These are phyloP conservation scores for Termitomyces sp. DNA, from an alignment of 768 basidiomycete genomes.

Conservation along the genomic window DNA sequence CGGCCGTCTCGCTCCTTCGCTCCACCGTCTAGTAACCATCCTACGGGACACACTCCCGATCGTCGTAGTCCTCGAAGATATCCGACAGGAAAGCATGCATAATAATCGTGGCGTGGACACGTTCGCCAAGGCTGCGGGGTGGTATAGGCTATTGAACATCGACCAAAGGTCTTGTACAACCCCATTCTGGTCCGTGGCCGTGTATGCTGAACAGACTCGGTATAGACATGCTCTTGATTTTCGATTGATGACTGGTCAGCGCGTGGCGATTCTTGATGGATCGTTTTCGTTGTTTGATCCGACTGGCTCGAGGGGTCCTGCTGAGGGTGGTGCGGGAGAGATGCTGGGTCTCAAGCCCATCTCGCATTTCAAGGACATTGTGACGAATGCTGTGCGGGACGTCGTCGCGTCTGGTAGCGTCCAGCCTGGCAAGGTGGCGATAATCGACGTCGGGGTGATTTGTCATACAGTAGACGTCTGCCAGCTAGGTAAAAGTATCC, in stretches of 20 bases:
- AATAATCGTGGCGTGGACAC: slow-evolving; percentile 47
- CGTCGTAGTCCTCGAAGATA: slow-evolving; percentile 64
- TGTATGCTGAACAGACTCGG: slow-evolving; percentile 4
- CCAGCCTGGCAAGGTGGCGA: slow-evolving; percentile 41
- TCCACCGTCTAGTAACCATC: slow-evolving; percentile 64
- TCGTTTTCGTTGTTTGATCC: slow-evolving; percentile 54
- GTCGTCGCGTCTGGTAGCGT: slow-evolving; percentile 29
- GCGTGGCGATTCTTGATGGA: slow-evolving; percentile 72
- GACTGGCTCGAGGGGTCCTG: slow-evolving; percentile 13
- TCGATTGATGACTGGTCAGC: slow-evolving; percentile 64
- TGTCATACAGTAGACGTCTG: slow-evolving; percentile 50
- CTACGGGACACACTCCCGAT: slow-evolving; percentile 79
- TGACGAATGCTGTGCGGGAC: slow-evolving; percentile 46
- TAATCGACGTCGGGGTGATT: slow-evolving; percentile 60
- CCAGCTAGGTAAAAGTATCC: slow-evolving; percentile 43
- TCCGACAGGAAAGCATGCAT: slow-evolving; percentile 34
- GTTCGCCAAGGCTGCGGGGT: slow-evolving; percentile 78
- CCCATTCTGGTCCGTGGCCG: background rate
- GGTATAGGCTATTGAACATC: slow-evolving; percentile 75
- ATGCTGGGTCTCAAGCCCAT: slow-evolving; percentile 53
- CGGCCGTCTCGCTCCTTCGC: slow-evolving; percentile 59
- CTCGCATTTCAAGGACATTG: slow-evolving; percentile 51
- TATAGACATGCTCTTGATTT: slow-evolving; percentile 76
- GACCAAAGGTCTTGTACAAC: slow-evolving; percentile 51
- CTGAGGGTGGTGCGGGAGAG: slow-evolving; percentile 9